phyloP scores from a whole-genome alignment of 257 asterid genomes.

The Penstemon davidsonii region DNA sequence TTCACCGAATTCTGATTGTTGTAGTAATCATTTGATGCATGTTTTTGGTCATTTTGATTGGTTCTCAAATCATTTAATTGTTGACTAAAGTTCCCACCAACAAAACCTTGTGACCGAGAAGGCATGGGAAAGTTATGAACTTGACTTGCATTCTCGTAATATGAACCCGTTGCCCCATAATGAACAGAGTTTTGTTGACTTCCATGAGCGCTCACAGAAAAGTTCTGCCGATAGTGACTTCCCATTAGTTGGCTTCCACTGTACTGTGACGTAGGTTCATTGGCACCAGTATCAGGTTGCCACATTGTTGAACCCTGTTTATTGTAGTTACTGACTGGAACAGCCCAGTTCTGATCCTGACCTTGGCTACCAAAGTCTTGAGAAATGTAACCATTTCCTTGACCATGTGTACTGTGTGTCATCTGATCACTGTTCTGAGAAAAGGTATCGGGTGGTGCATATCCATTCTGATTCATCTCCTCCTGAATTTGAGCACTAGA shows the following conservation, averaged over 20 bases:
- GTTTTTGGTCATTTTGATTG: slow-evolving; percentile 51
- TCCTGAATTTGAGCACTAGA: slow-evolving; percentile 47
- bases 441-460: slow-evolving; percentile 34
- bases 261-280: slow-evolving; percentile 36
- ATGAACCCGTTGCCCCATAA: slow-evolving; percentile 39
- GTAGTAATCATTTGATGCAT: slow-evolving; percentile 47
- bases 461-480: slow-evolving; percentile 48
- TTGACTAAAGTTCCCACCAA: slow-evolving; percentile 38
- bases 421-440: slow-evolving; percentile 40
- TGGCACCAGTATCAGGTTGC: slow-evolving; percentile 45
- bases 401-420: slow-evolving; percentile 27
- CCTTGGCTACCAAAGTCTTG: slow-evolving; percentile 42
- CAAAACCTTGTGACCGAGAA: slow-evolving; percentile 40
- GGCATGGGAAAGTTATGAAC: slow-evolving; percentile 41
- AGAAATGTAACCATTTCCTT: slow-evolving; percentile 24
- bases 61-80: slow-evolving; percentile 47
- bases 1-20: slow-evolving; percentile 45
- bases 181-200: slow-evolving; percentile 40
- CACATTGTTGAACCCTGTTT: slow-evolving; percentile 43
- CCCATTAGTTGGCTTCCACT: slow-evolving; percentile 42
- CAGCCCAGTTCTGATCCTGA: slow-evolving; percentile 47
- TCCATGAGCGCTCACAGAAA: slow-evolving; percentile 37
- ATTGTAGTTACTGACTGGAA: slow-evolving; percentile 44
- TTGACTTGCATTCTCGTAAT: slow-evolving; percentile 41
- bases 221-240: slow-evolving; percentile 39